These are phyloP conservation scores for Craterostigma plantagineum DNA, from an alignment of 257 asterid genomes.

Conservation along the genomic window DNA sequence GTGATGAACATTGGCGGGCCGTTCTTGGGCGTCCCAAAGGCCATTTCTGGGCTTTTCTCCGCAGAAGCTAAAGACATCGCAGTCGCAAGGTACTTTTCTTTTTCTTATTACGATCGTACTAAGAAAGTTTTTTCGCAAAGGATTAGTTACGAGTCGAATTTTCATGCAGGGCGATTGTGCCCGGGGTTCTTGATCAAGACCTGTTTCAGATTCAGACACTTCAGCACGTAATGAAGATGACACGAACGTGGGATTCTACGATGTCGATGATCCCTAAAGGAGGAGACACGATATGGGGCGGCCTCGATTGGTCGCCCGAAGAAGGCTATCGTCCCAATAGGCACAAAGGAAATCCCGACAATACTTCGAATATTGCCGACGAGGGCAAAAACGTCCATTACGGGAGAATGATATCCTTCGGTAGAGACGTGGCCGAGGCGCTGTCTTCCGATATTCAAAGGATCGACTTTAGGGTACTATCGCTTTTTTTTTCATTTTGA, in stretches of 20 bases:
- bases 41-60: conserved; percentile 67
- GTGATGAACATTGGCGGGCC: conserved; percentile 93
- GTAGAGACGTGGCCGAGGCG: conserved; percentile 41
- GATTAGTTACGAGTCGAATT: conserved; percentile 5
- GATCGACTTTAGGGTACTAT: conserved; percentile 14
- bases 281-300: conserved; percentile 90
- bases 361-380: conserved; percentile 10
- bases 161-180: conserved; percentile 47
- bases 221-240: conserved; percentile 82
- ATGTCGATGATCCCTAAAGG: conserved; percentile 94
- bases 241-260: conserved; percentile 92
- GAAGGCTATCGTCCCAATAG: conserved; percentile 35
- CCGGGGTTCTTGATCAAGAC: conserved; percentile 58
- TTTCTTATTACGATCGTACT: background rate
- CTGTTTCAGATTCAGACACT: conserved; percentile 61
- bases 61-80: conserved; percentile 75
- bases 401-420: conserved; percentile 75
- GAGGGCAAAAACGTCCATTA: conserved; percentile 11
- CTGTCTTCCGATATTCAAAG: conserved; percentile 40
- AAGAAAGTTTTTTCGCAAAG: too few relatives aligned
- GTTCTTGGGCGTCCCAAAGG: conserved; percentile 62
- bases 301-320: conserved; percentile 87
- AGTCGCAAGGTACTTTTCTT: conserved; percentile 33
- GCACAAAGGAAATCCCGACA: conserved; percentile 19
- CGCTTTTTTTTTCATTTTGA: too few relatives aligned